Conservation (phyloP, 148 eudicot genomes). For the Rhododendron ferrugineum region DNA sequence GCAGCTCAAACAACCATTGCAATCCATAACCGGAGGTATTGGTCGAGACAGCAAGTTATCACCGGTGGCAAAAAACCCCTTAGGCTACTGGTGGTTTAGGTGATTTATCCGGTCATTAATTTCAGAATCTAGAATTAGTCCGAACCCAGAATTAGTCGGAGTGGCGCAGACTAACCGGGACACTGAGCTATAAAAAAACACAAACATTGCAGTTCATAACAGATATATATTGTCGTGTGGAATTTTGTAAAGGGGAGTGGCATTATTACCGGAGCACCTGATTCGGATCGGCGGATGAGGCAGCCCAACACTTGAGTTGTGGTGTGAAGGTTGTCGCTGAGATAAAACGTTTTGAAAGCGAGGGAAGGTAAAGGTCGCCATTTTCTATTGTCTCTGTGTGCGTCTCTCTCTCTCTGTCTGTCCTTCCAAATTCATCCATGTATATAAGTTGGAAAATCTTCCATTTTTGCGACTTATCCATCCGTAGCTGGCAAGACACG, state of each 20-base stretch:
- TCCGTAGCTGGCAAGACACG: background rate
- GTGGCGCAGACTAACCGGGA: background rate
- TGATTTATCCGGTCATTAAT: background rate
- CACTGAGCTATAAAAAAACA: background rate
- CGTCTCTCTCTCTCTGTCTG: background rate
- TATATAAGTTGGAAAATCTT: background rate
- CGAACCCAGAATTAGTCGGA: background rate
- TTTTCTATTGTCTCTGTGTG: conserved; percentile 9
- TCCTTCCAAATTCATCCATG: background rate
- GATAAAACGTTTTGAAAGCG: conserved; percentile 24
- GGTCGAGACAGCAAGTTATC: too few species aligned
- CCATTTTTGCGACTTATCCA: background rate
- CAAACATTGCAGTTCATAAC: background rate
- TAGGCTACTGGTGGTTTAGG: too few species aligned
- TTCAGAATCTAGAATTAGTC: background rate
- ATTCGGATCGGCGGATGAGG: conserved; percentile 26
- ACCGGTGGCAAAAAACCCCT: too few species aligned
- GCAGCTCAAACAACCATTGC: background rate
- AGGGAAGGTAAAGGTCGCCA: conserved; percentile 40
- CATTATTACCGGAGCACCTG: conserved; percentile 48
- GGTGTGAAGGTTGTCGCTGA: conserved; percentile 13
- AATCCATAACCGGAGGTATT: background rate
- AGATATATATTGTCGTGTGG: too few species aligned
- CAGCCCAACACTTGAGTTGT: conserved; percentile 13
- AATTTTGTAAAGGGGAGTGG: background rate